These are phyloP conservation scores for Pachyrhizus erosus DNA, from an alignment of 306 rosid species.

Conservation along the genomic window DNA sequence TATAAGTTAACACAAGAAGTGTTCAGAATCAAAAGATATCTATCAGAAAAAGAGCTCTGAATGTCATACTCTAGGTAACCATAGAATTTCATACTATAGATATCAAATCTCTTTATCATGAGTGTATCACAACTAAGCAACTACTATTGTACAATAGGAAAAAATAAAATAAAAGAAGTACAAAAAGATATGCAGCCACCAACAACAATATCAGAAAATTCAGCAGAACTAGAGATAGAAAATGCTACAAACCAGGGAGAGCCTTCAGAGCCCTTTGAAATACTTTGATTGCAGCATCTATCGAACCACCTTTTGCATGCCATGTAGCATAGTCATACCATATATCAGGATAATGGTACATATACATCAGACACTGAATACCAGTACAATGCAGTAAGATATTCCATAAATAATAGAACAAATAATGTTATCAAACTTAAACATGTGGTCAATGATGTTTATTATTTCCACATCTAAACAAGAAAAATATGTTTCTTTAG, in stretches of 20 bases:
- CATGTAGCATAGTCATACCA: conserved; percentile 97
- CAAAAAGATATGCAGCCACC: conserved; percentile 20
- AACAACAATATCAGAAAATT: conserved; percentile 30
- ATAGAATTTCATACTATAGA: conserved; percentile 20
- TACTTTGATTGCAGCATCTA: conserved; percentile 95
- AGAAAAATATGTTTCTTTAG: conserved; percentile 4
- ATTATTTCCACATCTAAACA: conserved; percentile 20
- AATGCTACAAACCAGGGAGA: conserved; percentile 76
- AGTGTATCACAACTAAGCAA: neutral
- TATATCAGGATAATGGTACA: conserved; percentile 95
- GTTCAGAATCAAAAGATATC: conserved; percentile 1
- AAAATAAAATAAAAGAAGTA: conserved; percentile 13
- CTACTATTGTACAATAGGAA: neutral
- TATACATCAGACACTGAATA: conserved; percentile 92
- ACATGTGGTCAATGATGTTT: conserved; percentile 12
- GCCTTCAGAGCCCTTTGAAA: conserved; percentile 96
- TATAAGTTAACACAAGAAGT: neutral
- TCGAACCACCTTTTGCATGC: conserved; percentile 92
- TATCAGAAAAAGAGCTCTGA: conserved; percentile 9
- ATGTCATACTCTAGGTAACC: conserved; percentile 3
- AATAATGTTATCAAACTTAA: conserved; percentile 27
- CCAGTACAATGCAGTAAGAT: conserved; percentile 50
- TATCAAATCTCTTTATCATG: neutral
- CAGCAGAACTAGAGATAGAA: conserved; percentile 26
- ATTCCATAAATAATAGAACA: conserved; percentile 36